Conservation (phyloP, 345 rosid species). For the Brassica juncea region DNA sequence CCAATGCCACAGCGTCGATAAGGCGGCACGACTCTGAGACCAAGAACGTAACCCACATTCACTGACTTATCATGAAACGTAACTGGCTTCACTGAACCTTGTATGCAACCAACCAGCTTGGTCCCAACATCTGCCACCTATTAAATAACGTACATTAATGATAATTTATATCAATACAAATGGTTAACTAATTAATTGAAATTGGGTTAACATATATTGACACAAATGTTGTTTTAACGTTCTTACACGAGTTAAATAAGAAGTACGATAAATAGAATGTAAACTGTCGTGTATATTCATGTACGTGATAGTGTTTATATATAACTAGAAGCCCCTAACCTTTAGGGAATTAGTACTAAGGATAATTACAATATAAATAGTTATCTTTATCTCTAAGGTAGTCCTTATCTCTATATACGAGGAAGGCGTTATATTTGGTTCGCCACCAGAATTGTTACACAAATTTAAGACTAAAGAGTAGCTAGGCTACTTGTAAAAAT, state of each 20-base stretch:
- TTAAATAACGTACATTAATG: background rate
- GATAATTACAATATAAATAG: no score
- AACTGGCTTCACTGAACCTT: conserved; percentile 73
- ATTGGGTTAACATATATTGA: background rate
- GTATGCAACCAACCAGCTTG: conserved; percentile 71
- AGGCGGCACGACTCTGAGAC: conserved; percentile 59
- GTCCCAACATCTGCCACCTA: conserved; percentile 66
- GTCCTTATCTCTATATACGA: background rate
- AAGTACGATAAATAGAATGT: background rate
- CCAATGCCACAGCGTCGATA: conserved; percentile 68
- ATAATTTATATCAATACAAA: background rate
- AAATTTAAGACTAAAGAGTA: background rate
- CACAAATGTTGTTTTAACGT: background rate
- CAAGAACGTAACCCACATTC: conserved; percentile 68
- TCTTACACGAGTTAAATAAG: background rate
- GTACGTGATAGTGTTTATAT: no score
- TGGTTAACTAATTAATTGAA: background rate
- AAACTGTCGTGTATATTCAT: no score
- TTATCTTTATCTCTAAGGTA: no score
- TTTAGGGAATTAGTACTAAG: no score
- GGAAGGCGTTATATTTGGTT: background rate
- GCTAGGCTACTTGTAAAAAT: background rate
- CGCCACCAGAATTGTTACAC: background rate
- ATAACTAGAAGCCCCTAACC: no score
- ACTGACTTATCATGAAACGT: conserved; percentile 45